A percentile compares a stretch with the other conserved stretches of the same genome.
These are phyloP conservation scores for Lunularia cruciata DNA, from an alignment of 225 moss, liverwort and hornwort species.

Conservation along the genomic window DNA sequence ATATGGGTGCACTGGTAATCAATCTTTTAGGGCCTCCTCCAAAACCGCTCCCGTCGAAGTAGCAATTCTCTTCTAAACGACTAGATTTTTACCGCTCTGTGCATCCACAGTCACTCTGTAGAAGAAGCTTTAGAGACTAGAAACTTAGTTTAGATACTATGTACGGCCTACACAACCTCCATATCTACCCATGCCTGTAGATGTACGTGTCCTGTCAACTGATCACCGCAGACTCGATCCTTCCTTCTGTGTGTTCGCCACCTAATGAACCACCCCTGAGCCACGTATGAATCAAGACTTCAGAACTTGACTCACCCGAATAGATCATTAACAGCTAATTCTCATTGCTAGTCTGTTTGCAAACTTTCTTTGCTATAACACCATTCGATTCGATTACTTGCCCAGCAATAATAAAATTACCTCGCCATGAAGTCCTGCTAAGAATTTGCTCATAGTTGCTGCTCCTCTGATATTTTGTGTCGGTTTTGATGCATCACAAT, in stretches of 20 bases:
- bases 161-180: not conserved
- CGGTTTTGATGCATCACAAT: not conserved
- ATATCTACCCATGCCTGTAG: conserved; percentile 1
- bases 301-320: not conserved
- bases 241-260: not conserved
- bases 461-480: conserved; percentile 5
- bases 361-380: no score
- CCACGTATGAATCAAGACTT: not conserved
- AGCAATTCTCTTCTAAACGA: not conserved
- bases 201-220: not conserved
- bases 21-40: not conserved
- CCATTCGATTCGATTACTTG: not conserved
- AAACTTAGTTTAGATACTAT: not conserved
- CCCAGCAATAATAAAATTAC: not conserved
- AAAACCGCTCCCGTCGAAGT: not conserved
- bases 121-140: not conserved
- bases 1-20: not conserved
- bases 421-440: conserved; percentile 5
- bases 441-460: not conserved
- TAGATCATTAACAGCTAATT: no score
- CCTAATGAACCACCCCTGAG: not conserved
- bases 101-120: not conserved
- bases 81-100: not conserved
- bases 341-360: no score
- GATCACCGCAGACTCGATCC: not conserved